Evolutionary conservation across 805 yeast genomes (phyloP).

Genomic region (Wickerhamomyces queroliae): DNA sequence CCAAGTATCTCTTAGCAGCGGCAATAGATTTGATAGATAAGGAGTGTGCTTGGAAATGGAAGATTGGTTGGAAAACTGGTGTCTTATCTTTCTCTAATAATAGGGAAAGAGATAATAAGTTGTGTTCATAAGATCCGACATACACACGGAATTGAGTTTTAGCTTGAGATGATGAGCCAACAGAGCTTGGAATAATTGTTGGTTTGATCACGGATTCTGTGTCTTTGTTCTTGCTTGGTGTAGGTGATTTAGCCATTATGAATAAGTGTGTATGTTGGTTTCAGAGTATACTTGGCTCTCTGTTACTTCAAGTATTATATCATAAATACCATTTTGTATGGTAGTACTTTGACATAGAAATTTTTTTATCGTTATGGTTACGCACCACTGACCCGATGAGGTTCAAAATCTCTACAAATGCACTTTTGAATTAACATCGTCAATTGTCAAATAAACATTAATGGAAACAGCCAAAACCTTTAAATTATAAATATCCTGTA

Average conservation of each 20-base stretch:
- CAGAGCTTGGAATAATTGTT: conserved; percentile 15
- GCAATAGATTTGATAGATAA: conserved; percentile 84
- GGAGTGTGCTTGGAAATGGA: conserved; percentile 94
- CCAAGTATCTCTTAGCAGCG: conserved; percentile 75
- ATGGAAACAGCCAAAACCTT: not conserved
- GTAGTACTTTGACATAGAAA: conserved; percentile 1
- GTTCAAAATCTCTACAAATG: not conserved
- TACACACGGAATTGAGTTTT: conserved; percentile 61
- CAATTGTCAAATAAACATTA: not conserved
- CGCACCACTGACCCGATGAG: conserved; percentile 1
- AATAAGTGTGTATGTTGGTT: no score
- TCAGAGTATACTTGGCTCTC: not conserved
- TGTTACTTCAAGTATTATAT: not conserved
- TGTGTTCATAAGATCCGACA: conserved; percentile 96
- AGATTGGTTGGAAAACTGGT: conserved; percentile 83
- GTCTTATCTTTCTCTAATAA: conserved; percentile 44
- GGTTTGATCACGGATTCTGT: conserved; percentile 14
- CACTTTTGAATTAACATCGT: not conserved
- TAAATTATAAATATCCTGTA: no score
- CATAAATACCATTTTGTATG: no score
- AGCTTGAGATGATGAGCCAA: not conserved
- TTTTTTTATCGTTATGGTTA: conserved; percentile 1
- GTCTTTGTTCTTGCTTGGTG: not conserved
- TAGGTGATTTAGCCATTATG: not conserved
- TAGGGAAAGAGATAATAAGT: conserved; percentile 75